phyloP scores from a whole-genome alignment of 768 basidiomycete genomes.

The Suillus decipiens region DNA sequence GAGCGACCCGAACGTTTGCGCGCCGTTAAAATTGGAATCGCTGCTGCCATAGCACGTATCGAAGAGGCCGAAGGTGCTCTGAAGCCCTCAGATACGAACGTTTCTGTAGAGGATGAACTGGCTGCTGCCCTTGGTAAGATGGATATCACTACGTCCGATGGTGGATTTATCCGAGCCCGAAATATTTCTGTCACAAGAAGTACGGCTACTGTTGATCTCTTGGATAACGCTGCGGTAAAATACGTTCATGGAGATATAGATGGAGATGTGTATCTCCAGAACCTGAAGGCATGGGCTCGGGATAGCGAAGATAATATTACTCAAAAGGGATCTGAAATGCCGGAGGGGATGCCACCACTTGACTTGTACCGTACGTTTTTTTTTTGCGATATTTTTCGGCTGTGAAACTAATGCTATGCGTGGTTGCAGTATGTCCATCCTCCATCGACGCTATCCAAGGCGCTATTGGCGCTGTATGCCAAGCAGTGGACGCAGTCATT shows the following conservation, averaged over 20 bases:
- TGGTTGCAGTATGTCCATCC: constrained; percentile 65
- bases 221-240: constrained; percentile 65
- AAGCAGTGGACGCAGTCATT: constrained; percentile 79
- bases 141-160: constrained; percentile 35
- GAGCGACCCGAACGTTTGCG: constrained; percentile 89
- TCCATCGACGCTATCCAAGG: constrained; percentile 80
- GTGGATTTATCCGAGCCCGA: constrained; percentile 20
- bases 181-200: constrained; percentile 46
- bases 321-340: constrained; percentile 73
- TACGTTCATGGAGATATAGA: constrained; percentile 74
- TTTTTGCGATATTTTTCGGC: constrained; percentile 2
- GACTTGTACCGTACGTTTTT: constrained; percentile 77
- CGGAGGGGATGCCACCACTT: constrained; percentile 65
- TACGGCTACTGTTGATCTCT: constrained; percentile 52
- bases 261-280: constrained; percentile 65
- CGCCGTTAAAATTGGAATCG: constrained; percentile 80
- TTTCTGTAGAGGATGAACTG: constrained; percentile 42
- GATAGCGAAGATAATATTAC: constrained; percentile 64
- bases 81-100: background rate
- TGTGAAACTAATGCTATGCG: background rate
- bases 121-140: constrained; percentile 48
- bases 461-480: constrained; percentile 80
- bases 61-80: constrained; percentile 37
- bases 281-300: constrained; percentile 57
- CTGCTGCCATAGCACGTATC: constrained; percentile 75